A percentile compares a stretch with the other conserved stretches of the same genome.
Conservation (phyloP, 1,139 yeast genomes). For the Kodamaea sp. region DNA sequence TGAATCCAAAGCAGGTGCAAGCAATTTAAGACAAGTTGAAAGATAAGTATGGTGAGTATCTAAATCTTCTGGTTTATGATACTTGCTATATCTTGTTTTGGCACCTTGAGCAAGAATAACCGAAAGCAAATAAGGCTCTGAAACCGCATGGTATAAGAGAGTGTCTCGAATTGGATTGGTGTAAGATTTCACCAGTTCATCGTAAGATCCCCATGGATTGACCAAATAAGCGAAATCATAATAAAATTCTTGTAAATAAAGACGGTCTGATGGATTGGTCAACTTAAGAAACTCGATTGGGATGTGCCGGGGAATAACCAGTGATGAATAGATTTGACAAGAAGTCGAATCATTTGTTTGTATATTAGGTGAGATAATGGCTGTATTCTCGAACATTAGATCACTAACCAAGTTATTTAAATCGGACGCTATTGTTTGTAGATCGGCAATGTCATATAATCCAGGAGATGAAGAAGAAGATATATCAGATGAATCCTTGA, state of each 20-base stretch:
- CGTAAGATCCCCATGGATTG: slow-evolving; percentile 18
- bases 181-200: slow-evolving; percentile 10
- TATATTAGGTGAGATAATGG: too few relatives aligned
- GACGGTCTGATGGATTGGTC: slow-evolving; percentile 12
- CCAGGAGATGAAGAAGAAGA: too few relatives aligned
- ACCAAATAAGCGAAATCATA: slow-evolving; percentile 16
- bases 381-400: slow-evolving; percentile 9
- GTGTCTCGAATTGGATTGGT: slow-evolving; percentile 18
- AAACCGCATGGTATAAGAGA: slow-evolving; percentile 15
- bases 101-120: slow-evolving; percentile 22
- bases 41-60: slow-evolving; percentile 17
- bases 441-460: too few relatives aligned
- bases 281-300: slow-evolving; percentile 13
- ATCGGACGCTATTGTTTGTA: too few relatives aligned
- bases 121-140: slow-evolving; percentile 19
- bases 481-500: too few relatives aligned
- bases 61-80: slow-evolving; percentile 14
- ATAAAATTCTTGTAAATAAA: slow-evolving; percentile 17
- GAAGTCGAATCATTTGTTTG: too few relatives aligned
- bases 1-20: slow-evolving; percentile 17
- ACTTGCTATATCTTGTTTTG: slow-evolving; percentile 11
- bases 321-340: too few relatives aligned
- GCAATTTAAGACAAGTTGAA: slow-evolving; percentile 16
- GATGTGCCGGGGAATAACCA: slow-evolving; percentile 9
- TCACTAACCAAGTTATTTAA: slow-evolving; percentile 17